phyloP scores from a whole-genome alignment of 2,329 filamentous ascomycete genomes.

The Metarhizium humberi region DNA sequence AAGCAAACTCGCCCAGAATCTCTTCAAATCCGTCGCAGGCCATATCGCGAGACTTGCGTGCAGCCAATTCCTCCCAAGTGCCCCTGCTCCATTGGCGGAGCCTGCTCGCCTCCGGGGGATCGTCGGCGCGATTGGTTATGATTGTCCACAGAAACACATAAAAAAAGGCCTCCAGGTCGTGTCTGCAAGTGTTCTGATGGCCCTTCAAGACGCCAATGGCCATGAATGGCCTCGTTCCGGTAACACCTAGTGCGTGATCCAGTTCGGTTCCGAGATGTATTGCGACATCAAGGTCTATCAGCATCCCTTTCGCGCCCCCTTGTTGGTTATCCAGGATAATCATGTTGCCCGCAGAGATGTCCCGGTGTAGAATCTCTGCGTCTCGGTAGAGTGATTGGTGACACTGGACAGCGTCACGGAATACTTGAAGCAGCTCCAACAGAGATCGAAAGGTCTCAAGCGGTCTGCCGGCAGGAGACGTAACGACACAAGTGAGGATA shows the following conservation, averaged over 20 bases:
- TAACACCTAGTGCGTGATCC: conserved; percentile 2
- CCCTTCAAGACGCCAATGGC: conserved; percentile 13
- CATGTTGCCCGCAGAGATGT: conserved; percentile 12
- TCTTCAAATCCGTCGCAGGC: conserved; percentile 6
- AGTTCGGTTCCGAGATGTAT: conserved; percentile 5
- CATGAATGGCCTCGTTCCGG: conserved; percentile 14
- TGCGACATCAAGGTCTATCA: conserved; percentile 14
- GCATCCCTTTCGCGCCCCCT: conserved; percentile 5
- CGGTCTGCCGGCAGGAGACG: conserved; percentile 12
- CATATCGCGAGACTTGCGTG: conserved; percentile 6
- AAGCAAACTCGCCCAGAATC: conserved; percentile 11
- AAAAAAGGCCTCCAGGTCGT: conserved; percentile 20
- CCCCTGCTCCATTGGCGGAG: conserved; percentile 9
- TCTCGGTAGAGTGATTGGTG: conserved; percentile 9
- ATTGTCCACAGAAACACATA: conserved; percentile 13
- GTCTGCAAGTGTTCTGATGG: conserved; percentile 12
- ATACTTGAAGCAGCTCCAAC: conserved; percentile 9
- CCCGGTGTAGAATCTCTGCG: conserved; percentile 9
- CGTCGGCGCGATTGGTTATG: conserved; percentile 3
- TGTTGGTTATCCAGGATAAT: conserved; percentile 6
- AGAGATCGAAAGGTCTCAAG: conserved; percentile 10
- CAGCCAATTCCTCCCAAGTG: conserved; percentile 5
- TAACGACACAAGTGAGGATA: conserved; percentile 11
- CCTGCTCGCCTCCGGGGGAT: conserved; percentile 7
- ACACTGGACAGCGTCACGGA: conserved; percentile 13